Evolutionary conservation across 805 yeast genomes (phyloP), one percentile per base, ranked within the genome.

Genomic region (Myxozyma nipponensis): DNA sequence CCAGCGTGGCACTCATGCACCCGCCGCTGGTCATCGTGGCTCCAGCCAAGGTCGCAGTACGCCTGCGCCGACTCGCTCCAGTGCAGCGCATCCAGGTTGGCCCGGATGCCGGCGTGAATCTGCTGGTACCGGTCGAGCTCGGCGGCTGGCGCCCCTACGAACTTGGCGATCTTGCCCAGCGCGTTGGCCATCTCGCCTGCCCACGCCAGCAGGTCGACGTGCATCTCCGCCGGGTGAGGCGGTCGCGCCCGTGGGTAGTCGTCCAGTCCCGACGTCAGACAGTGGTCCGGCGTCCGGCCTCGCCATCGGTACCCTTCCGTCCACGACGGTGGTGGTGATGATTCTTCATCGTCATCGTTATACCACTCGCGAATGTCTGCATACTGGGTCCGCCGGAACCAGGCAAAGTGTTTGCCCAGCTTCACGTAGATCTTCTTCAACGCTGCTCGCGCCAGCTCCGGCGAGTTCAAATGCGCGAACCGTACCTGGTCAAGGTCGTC

Each of bases 261-360:
- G 67, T 93, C 98, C 34, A 93, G 66, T 0, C 98, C 98, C 67
- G 95, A 84, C 6, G 98, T 93, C 46, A 91, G 73, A 65, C 95
- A 86, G 62, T 87, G 96, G 2, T 82, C 77, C 19, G 74, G 71
- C 0, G 96, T 86, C 58, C 98, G 79, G 3, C 98, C 98, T 51
- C 88, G 77, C 98, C 98, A 93, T 65, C 95, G 75, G 66, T 84
- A 93, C 0, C 82, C 85, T 64, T 89, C 96, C 5, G 66, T 63
- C 21, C 64, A 53, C 3, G 83, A 75, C 19, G 73, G 69, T 10
- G 57, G 57, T 15, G 48, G 45, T 7, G 46, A 39, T 18, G 74
- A 69, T 2, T 46, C 53, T 21, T 66, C 58, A 7, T 72, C 70
- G 32, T 28, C 32, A 9, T 28, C 32, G 57, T 95, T 74, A 34